Evolutionary conservation across 176 grass and related monocot species (phyloP).

Genomic region (Cenchrus americanus): DNA sequence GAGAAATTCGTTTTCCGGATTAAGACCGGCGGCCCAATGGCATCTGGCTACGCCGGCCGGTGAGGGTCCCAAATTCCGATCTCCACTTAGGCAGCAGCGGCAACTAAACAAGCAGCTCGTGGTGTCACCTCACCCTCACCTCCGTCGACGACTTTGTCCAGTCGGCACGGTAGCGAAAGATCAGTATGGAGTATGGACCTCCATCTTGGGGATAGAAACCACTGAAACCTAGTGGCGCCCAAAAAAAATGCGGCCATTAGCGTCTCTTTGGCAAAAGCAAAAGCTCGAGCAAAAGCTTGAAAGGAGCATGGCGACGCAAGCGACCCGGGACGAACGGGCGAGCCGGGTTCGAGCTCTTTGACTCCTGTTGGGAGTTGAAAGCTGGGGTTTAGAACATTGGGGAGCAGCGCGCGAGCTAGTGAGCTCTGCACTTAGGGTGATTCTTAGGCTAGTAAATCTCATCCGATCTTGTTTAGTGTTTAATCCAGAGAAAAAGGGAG

Average conservation of each 20-base stretch:
- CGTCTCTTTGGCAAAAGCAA: conserved; percentile 36
- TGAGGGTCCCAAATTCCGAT: not conserved
- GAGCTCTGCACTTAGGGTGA: conserved; percentile 43
- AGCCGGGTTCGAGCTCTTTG: not conserved
- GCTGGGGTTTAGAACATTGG: conserved; percentile 5
- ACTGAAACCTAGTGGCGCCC: conserved; percentile 1
- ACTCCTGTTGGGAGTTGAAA: not conserved
- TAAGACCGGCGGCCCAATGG: conserved; percentile 34
- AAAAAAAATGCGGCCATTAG: conserved; percentile 41
- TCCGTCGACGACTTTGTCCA: conserved; percentile 25
- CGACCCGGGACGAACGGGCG: conserved; percentile 7
- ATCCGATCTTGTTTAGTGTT: conserved; percentile 34
- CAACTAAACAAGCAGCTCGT: conserved; percentile 31
- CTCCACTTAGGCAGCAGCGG: conserved; percentile 41
- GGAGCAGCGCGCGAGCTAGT: not conserved
- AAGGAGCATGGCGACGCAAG: conserved; percentile 17
- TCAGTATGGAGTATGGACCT: not conserved
- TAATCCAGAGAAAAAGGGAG: conserved; percentile 1
- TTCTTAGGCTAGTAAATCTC: conserved; percentile 13
- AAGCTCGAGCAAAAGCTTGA: conserved; percentile 28
- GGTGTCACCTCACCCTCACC: conserved; percentile 21
- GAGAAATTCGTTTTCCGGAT: conserved; percentile 5
- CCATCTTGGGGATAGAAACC: conserved; percentile 15
- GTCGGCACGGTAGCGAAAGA: not conserved
- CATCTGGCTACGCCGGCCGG: conserved; percentile 32